Evolutionary conservation across 1,284 basidiomycete genomes (phyloP).

Genomic region (Sporisorium iseilematis-ciliati): DNA sequence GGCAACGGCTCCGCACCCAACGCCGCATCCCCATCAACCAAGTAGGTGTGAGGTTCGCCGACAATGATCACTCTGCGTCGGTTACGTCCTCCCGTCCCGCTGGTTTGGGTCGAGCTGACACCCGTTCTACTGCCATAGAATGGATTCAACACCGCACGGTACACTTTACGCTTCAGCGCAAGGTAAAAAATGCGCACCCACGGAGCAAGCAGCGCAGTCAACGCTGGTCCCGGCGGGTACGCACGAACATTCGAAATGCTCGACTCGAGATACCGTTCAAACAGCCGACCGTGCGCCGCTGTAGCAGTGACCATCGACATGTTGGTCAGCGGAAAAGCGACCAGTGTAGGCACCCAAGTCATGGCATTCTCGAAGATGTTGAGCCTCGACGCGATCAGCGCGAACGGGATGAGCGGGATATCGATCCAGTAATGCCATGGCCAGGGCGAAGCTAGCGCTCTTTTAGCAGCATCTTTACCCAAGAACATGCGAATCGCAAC

Average conservation of each 20-base stretch:
- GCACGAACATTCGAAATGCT: slow-evolving; percentile 19
- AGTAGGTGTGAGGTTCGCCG: slow-evolving; percentile 35
- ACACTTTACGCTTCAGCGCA: slow-evolving; percentile 52
- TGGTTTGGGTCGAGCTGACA: slow-evolving; percentile 8
- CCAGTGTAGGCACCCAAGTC: slow-evolving; percentile 60
- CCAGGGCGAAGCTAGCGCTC: slow-evolving; percentile 55
- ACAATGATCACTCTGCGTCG: slow-evolving; percentile 48
- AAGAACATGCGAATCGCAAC: slow-evolving; percentile 55
- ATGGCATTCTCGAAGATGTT: slow-evolving; percentile 58
- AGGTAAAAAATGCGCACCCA: slow-evolving; percentile 63
- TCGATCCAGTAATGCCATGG: slow-evolving; percentile 65
- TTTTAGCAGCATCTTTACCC: slow-evolving; percentile 47
- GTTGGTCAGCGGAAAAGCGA: slow-evolving; percentile 52
- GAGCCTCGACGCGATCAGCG: slow-evolving; percentile 57
- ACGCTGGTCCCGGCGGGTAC: slow-evolving; percentile 57
- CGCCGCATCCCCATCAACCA: slow-evolving; percentile 33
- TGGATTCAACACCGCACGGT: slow-evolving; percentile 46
- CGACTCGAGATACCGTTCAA: slow-evolving; percentile 31
- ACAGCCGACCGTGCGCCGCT: slow-evolving; percentile 17
- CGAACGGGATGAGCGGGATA: slow-evolving; percentile 65
- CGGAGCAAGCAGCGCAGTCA: slow-evolving; percentile 57
- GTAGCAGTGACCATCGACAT: slow-evolving; percentile 27
- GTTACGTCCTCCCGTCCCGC: slow-evolving; percentile 8
- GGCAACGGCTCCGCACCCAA: slow-evolving; percentile 13
- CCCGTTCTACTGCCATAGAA: slow-evolving; percentile 22